Base-by-base conservation (phyloP, 352 stramenopile species). In the Blastocystis sp. region DNA sequence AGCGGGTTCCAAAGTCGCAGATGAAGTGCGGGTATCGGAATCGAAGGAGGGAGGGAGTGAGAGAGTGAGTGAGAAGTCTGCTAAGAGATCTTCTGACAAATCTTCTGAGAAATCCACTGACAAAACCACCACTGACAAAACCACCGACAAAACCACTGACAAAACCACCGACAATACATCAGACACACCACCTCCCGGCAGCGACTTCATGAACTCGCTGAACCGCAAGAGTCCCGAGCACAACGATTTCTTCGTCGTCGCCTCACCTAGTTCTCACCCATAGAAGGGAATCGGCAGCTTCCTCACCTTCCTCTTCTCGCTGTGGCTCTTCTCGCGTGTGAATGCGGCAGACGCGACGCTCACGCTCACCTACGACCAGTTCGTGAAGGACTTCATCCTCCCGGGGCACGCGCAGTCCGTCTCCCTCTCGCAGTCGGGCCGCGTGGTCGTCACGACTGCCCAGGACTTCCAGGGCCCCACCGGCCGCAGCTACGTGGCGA, bases 311-410 rank as follows among this genome's bases (percentile, higher is more conserved):
- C n/a, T 64, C n/a, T 9, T 29, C 29, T 32, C 16, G 7, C 16
- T 64, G n/a, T 64, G 54, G 54, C n/a, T 64, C 54, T 64, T n/a
- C 54, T 27, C n/a, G 7, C 54, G 24, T 9, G 29, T 29, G n/a
- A 36, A 9, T 7, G 29, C n/a, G n/a, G 29, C 51, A 16, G 64
- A 75, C 24, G 11, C 7, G 36, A 9, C 64, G 24, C 16, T 36
- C 7, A 8, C 7, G n/a, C 24, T 78, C 44, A 29, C 67, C 14
- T 78, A 78, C 48, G 24, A 57, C 21, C n/a, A 49, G 21, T 78
- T 78, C 44, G 49, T 78, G 18, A 57, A 78, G 14, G 67, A 78
- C 27, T 78, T 78, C 27, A 21, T 78, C 2, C 42, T 78, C 8
- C 40, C 40, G 36, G 40, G 32, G 4, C 38, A 56, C 36, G 67